Evolutionary conservation across 257 asterid species (phyloP).

Genomic region (Fraxinus anomala): DNA sequence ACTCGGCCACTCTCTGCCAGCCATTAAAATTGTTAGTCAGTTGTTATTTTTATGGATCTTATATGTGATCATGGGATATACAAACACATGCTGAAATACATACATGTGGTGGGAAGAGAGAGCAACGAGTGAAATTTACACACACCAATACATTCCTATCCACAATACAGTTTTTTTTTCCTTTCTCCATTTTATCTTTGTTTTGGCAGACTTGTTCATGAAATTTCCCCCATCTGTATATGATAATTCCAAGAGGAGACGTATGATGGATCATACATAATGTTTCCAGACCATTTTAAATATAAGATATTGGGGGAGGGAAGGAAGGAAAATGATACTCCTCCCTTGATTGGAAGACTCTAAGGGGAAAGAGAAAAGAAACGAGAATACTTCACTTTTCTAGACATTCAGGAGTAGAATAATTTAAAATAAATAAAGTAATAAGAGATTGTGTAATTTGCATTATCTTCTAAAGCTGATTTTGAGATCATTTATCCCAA

Average conservation of each 20-base stretch:
- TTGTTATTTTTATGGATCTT: constrained; percentile 2
- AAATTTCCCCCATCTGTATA: neutral
- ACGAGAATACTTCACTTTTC: neutral
- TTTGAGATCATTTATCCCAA: neutral
- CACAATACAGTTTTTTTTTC: neutral
- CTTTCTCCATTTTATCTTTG: neutral
- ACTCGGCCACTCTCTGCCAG: constrained; percentile 69
- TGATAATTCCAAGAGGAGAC: neutral
- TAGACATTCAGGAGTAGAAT: neutral
- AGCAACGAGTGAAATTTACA: neutral
- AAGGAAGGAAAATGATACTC: neutral
- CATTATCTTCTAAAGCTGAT: neutral
- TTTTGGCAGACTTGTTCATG: neutral
- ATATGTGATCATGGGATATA: neutral
- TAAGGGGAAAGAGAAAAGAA: neutral
- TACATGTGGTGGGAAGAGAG: neutral
- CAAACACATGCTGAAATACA: neutral
- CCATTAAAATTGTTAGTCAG: constrained; percentile 27
- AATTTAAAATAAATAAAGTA: neutral
- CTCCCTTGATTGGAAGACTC: neutral
- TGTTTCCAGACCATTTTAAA: neutral
- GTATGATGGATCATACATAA: neutral
- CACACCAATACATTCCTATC: neutral
- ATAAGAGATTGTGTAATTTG: neutral
- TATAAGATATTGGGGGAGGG: neutral